Base-by-base conservation (phyloP, 257 asterid genomes). In the Scutellaria baicalensis region DNA sequence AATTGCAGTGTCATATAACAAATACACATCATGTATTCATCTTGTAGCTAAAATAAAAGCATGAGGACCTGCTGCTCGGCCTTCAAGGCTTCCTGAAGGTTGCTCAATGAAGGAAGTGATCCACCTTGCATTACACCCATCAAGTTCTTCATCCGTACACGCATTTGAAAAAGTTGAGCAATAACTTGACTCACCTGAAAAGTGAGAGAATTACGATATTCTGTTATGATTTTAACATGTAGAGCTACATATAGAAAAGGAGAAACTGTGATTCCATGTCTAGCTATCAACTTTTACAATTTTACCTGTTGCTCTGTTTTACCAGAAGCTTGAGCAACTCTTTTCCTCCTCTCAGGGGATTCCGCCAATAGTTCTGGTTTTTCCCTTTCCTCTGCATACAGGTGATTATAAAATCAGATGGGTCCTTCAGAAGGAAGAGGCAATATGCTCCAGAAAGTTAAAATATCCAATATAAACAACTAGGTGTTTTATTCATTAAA, bases 111-210 rank as follows among this genome's bases (percentile, higher is more conserved):
- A 68, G 99, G 99, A 72, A 93, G 77, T 6, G 99, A 89, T 77
- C 97, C 97, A 58, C 92, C 92, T 82, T 89, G 91, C 97, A 93
- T 91, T 44, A 91, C 84, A 14, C 96, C 96, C 96, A 93, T 85
- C 84, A 93, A 84, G 78, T 93, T 93, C 93, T 91, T 93, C 99
- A 93, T 93, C 1, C 92, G 87, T 6, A 80, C 96, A 2, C 99
- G 96, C 99, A 93, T 93, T 86, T 93, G 96, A 82, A 93, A 93
- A 63, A 93, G 86, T 76, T 93, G 99, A 70, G 99, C 97, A 64
- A 93, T 90, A 38, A 93, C 88, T 84, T 87, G 96, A 73, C 89
- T 82, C 79, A 93, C 99, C 98, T 93, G 75, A 61, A 69, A 59
- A 59, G 67, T 10, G 35, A 13, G 18, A 55, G 14, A 59, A 60